Base-by-base conservation (phyloP, 2,329 filamentous ascomycete species). In the Paramyrothecium roridum region DNA sequence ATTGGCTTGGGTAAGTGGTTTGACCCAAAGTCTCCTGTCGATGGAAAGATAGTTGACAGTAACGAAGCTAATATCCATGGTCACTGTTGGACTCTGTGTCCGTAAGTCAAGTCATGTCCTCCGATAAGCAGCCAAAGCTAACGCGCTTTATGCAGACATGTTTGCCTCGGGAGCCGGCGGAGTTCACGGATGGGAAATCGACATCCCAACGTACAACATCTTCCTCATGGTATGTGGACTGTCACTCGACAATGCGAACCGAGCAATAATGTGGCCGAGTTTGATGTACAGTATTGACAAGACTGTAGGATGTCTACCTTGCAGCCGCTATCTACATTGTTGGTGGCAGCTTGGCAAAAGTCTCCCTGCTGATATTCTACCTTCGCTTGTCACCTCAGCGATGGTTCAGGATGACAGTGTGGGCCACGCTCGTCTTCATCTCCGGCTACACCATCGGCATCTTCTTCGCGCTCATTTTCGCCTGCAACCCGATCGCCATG, bases 281-380 rank as follows among this genome's bases (percentile, higher is more conserved):
- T n/a, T n/a, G 12, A 8, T 48, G 21, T 6, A 48, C 7, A 8
- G 20, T 21, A 20, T 23, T 48, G 20, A 48, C 20, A 13, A 20
- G 19, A 48, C 4, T 16, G 3, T 8, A 70, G 66, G 59, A 65
- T 26, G 61, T 69, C 3, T 68, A 67, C 26, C 54, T 70, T 6
- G 55, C 63, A 1, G 59, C 63, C 1, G 61, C 62, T 8, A 57
- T 74, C 22, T 75, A 71, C 53, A 65, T 71, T n/a, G 55, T 70
- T 17, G 68, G 69, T 37, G 68, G 67, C 13, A 68, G 66, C 2
- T 64, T 72, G 19, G 67, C 70, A 13, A 77, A 76, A 49, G 22
- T 75, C 3, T 67, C 72, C 0, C 67, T 77, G 11, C 64, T 73
- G 17, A 61, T 73, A 6, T 74, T 76, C 45, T 76, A 76, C 54